These are phyloP conservation scores for Blastocladiella britannica DNA, from an alignment of 192 early-diverging fungal genomes.

Conservation along the genomic window DNA sequence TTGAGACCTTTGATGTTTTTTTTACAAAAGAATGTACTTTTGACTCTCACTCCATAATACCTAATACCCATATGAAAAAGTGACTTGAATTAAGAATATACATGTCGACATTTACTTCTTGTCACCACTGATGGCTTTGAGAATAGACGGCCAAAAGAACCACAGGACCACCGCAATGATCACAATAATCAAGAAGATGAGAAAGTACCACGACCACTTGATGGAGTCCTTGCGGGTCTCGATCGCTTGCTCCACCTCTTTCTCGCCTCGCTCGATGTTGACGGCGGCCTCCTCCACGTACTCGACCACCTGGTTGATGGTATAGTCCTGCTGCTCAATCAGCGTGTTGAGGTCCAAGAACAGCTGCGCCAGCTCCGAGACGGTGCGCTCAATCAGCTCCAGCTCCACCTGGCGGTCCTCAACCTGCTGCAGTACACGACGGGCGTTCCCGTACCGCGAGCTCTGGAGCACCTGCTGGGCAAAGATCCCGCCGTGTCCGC, in stretches of 20 bases:
- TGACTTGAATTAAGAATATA: no score
- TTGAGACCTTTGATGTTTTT: no score
- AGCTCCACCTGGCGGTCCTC: neutral
- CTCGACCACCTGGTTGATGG: neutral
- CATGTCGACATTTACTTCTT: no score
- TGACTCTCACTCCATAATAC: no score
- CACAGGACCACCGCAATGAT: neutral
- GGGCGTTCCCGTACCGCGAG: neutral
- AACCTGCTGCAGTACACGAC: neutral
- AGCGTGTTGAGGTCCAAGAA: neutral
- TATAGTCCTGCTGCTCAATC: constrained; percentile 1
- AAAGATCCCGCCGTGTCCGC: neutral
- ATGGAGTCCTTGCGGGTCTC: neutral
- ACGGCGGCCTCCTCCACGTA: neutral
- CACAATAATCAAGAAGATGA: neutral
- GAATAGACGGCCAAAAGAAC: no score
- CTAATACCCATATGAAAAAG: no score
- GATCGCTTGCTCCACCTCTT: neutral
- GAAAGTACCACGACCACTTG: neutral
- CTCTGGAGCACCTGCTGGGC: neutral
- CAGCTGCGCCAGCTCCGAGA: neutral
- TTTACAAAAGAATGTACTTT: no score
- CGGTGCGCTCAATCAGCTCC: neutral
- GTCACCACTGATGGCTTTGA: no score
- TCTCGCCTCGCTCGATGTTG: neutral